Conservation (phyloP, 495 filamentous ascomycete genomes). For the Astrothelium subdiscretum region DNA sequence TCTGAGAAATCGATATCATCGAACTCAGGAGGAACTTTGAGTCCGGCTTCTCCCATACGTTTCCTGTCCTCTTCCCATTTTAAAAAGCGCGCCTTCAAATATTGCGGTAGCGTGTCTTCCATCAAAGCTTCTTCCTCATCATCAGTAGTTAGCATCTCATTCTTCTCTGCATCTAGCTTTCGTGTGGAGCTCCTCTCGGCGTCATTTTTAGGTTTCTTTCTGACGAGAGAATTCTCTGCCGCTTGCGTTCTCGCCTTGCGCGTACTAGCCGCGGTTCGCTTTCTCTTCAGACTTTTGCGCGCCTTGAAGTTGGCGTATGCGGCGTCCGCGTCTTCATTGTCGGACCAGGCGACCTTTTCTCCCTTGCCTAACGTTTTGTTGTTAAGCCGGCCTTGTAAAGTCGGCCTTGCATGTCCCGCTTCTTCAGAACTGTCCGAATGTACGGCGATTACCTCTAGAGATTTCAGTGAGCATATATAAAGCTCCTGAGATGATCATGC, state of each 20-base stretch:
- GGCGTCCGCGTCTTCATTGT: constrained; percentile 36
- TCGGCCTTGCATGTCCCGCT: not conserved
- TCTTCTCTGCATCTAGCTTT: constrained; percentile 2
- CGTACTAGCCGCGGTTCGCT: constrained; percentile 37
- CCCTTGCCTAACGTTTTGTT: constrained; percentile 4
- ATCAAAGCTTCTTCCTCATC: constrained; percentile 44
- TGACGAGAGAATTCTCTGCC: constrained; percentile 27
- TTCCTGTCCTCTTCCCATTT: constrained; percentile 44
- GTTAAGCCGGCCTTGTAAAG: not conserved
- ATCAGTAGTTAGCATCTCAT: constrained; percentile 9
- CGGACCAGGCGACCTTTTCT: constrained; percentile 16
- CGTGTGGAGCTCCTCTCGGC: constrained; percentile 11
- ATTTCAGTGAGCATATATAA: not conserved
- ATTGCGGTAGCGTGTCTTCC: constrained; percentile 47
- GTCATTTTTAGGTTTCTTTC: constrained; percentile 20
- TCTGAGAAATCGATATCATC: constrained; percentile 80
- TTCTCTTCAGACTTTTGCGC: constrained; percentile 45
- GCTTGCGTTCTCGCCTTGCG: constrained; percentile 34
- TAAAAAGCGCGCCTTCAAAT: constrained; percentile 40
- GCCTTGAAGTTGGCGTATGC: constrained; percentile 50
- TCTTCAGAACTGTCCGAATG: not conserved
- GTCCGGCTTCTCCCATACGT: constrained; percentile 49
- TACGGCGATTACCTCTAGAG: not conserved
- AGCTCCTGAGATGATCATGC: not conserved
- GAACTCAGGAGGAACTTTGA: constrained; percentile 71